Conservation (phyloP, 179 eudicot species). For the Carnegiea gigantea region DNA sequence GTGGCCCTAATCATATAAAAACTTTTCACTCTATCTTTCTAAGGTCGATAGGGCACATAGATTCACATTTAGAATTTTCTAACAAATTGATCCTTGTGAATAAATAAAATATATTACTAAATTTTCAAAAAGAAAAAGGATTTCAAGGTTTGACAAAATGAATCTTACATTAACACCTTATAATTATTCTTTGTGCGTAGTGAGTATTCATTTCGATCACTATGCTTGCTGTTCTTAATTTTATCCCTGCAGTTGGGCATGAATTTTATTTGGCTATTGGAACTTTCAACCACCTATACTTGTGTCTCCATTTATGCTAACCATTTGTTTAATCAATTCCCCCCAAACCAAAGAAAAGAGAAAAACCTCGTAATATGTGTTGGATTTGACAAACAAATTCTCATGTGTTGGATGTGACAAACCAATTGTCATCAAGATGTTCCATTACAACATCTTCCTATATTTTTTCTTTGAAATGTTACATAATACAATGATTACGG, state of each 20-base stretch:
- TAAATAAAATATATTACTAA: not conserved
- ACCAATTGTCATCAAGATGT: too few species aligned
- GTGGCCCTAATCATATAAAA: too few species aligned
- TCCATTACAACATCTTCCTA: too few species aligned
- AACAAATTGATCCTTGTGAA: not conserved
- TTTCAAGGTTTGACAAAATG: conserved; percentile 35
- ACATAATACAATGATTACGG: too few species aligned
- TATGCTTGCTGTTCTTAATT: conserved; percentile 12
- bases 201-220: not conserved
- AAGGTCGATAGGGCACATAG: too few species aligned
- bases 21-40: too few species aligned
- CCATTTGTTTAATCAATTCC: not conserved
- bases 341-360: not conserved
- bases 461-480: too few species aligned
- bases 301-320: conserved; percentile 25
- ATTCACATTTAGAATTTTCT: too few species aligned
- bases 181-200: not conserved
- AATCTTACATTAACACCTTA: conserved; percentile 45
- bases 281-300: conserved; percentile 27
- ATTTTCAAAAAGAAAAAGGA: not conserved
- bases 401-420: not conserved
- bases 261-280: conserved; percentile 25
- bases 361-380: not conserved
- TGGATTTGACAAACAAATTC: not conserved
- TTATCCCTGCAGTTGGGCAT: conserved; percentile 1